Evolutionary conservation across 495 filamentous ascomycete genomes (phyloP).

Genomic region (Penicillium argentinense): DNA sequence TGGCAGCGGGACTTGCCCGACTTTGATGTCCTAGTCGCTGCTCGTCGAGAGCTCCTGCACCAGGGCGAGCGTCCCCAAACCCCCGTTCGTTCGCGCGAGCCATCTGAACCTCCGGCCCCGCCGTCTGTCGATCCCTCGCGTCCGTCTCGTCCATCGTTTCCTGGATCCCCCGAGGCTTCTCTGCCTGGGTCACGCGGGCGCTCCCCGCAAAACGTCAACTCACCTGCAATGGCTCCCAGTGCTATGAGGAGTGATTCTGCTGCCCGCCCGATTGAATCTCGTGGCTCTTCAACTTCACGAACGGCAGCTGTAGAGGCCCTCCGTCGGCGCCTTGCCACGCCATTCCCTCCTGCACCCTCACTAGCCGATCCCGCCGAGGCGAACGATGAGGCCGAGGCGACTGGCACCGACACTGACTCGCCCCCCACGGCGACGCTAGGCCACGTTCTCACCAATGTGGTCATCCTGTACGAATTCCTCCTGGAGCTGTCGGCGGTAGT

Average conservation of each 20-base stretch:
- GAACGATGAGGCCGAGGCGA: constrained; percentile 29
- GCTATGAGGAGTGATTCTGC: constrained; percentile 24
- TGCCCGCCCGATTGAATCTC: constrained; percentile 26
- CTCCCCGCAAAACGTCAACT: constrained; percentile 14
- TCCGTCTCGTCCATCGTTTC: constrained; percentile 54
- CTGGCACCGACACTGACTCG: constrained; percentile 29
- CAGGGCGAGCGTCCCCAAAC: constrained; percentile 27
- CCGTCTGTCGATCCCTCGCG: constrained; percentile 34
- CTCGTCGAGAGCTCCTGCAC: constrained; percentile 56
- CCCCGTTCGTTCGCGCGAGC: constrained; percentile 18
- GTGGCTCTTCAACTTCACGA: constrained; percentile 29
- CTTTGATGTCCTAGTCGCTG: constrained; percentile 73
- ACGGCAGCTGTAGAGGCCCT: constrained; percentile 33
- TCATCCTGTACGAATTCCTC: constrained; percentile 71
- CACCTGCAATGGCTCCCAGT: constrained; percentile 13
- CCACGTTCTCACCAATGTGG: constrained; percentile 75
- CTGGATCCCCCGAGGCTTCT: constrained; percentile 60
- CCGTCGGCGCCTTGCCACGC: constrained; percentile 37
- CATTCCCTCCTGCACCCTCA: constrained; percentile 27
- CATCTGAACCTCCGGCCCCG: constrained; percentile 21
- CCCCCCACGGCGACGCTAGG: constrained; percentile 61
- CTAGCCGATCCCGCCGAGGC: constrained; percentile 16
- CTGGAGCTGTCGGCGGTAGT: constrained; percentile 85
- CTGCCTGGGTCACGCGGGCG: constrained; percentile 20
- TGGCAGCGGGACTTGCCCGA: constrained; percentile 71